phyloP scores from a whole-genome alignment of 2,329 filamentous ascomycete species.

The Fusarium newnesense region DNA sequence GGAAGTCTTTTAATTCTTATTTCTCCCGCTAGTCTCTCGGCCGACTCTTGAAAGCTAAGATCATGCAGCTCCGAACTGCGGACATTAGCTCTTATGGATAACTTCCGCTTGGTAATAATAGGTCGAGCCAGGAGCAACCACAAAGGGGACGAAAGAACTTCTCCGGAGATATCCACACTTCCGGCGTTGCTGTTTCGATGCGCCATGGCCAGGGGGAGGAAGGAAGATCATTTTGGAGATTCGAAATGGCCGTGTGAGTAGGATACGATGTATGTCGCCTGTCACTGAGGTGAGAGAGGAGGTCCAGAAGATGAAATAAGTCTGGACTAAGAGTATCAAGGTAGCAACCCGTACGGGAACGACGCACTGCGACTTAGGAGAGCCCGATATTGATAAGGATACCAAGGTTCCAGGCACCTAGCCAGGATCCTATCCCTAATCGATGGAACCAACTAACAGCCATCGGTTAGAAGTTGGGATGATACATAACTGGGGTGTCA shows the following conservation, averaged over 20 bases:
- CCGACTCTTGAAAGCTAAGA: slow-evolving; percentile 16
- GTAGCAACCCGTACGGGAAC: slow-evolving; percentile 38
- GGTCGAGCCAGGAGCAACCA: neutral
- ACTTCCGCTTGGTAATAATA: slow-evolving; percentile 4
- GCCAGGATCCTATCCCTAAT: slow-evolving; percentile 8
- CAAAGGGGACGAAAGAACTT: slow-evolving; percentile 7
- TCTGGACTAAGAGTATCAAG: slow-evolving; percentile 24
- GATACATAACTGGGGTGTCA: slow-evolving; percentile 26
- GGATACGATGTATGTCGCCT: slow-evolving; percentile 15
- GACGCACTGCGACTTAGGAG: slow-evolving; percentile 28
- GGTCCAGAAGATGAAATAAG: slow-evolving; percentile 31
- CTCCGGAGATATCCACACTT: slow-evolving; percentile 13
- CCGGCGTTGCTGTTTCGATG: slow-evolving; percentile 2
- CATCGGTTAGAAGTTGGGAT: slow-evolving; percentile 26
- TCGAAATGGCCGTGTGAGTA: slow-evolving; percentile 21
- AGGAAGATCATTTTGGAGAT: slow-evolving; percentile 41
- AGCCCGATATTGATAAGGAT: slow-evolving; percentile 26
- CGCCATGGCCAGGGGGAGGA: slow-evolving; percentile 24
- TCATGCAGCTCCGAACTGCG: neutral
- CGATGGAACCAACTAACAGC: slow-evolving; percentile 22
- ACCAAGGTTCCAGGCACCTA: neutral
- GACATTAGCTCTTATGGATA: neutral
- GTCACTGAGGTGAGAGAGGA: slow-evolving; percentile 24
- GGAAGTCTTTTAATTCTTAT: slow-evolving; percentile 9
- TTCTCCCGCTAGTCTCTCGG: slow-evolving; percentile 14